phyloP scores from a whole-genome alignment of 495 filamentous ascomycete genomes.

The Podospora fimiseda region DNA sequence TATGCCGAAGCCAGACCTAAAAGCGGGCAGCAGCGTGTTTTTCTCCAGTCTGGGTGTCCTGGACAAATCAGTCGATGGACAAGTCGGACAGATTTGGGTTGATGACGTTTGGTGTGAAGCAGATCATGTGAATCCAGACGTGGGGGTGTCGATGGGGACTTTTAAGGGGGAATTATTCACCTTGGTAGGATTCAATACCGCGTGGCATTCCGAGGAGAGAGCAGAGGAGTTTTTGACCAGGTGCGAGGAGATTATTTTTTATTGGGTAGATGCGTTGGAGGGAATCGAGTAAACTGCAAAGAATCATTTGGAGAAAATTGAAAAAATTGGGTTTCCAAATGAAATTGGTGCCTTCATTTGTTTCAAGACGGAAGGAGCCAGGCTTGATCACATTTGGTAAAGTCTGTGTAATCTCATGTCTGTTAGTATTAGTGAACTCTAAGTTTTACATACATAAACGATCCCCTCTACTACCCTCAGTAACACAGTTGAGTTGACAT shows the following conservation, averaged over 20 bases:
- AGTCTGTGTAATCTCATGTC: too few species aligned
- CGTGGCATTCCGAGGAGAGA: slow-evolving; percentile 27
- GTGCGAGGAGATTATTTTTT: slow-evolving; percentile 12
- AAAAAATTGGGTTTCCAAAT: not conserved
- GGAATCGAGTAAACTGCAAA: not conserved
- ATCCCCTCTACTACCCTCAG: too few species aligned
- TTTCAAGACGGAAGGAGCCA: too few species aligned
- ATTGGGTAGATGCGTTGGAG: not conserved
- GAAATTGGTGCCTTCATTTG: not conserved
- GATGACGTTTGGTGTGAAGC: slow-evolving; percentile 38
- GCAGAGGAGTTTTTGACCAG: slow-evolving; percentile 23
- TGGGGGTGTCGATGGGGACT: slow-evolving; percentile 35
- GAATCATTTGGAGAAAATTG: not conserved
- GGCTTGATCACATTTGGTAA: too few species aligned
- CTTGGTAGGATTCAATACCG: slow-evolving; percentile 29
- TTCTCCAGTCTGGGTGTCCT: slow-evolving; percentile 37
- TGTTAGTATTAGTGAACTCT: too few species aligned
- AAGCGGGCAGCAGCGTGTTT: slow-evolving; percentile 30
- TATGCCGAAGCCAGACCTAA: slow-evolving; percentile 24
- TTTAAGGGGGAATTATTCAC: slow-evolving; percentile 31
- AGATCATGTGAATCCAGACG: slow-evolving; percentile 32
- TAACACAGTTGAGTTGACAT: too few species aligned
- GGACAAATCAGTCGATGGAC: slow-evolving; percentile 22
- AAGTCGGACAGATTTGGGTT: slow-evolving; percentile 22
- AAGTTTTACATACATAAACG: too few species aligned